Evolutionary conservation across 257 asterid genomes (phyloP), one percentile per base, ranked within the genome.

Genomic region (Striga asiatica): DNA sequence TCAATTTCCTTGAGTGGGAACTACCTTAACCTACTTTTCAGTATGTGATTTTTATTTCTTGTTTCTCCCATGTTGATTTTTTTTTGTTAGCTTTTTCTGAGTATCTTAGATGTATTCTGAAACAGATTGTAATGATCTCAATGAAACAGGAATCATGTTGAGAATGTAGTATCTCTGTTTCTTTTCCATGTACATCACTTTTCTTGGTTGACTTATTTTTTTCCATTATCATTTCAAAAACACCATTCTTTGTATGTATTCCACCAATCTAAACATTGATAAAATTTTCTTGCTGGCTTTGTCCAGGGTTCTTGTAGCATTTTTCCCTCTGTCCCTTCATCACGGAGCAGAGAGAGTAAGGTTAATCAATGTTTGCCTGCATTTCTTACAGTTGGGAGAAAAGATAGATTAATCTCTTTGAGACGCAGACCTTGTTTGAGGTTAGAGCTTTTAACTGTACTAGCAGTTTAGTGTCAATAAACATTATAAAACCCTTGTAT

Each of bases 391-490:
- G 67, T 62, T 65, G 67, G 74, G 31, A 56, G 67, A 37, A 71
- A 74, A 47, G 70, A 74, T 37, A 66, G 74, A 62, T 50, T 45
- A 57, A 39, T 68, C 43, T 58, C 76, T 17, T 52, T 78, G 45
- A 74, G 64, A 62, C 71, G 70, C 62, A 68, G 66, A 65, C 71
- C 74, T 2, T 54, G 62, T 66, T 69, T 65, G 21, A 72, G 85
- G 85, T 78, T 60, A 69, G 77, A 39, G 43, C 10, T 66, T 70
- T 18, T 28, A 32, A 32, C 10, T 28, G 53, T 31, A 43, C 24
- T 39, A 54, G 21, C 49, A 51, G 19, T 50, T 54, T 50, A 58
- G 25, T 50, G 45, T 13, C 52, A 11, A 21, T 41, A 54, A 27
- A 31, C 21, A 24, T 43, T 50, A 23, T 29, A 52, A 45, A 41